Evolutionary conservation across 2,329 filamentous ascomycete species (phyloP).

Genomic region (Allantophomopsis cytisporea): DNA sequence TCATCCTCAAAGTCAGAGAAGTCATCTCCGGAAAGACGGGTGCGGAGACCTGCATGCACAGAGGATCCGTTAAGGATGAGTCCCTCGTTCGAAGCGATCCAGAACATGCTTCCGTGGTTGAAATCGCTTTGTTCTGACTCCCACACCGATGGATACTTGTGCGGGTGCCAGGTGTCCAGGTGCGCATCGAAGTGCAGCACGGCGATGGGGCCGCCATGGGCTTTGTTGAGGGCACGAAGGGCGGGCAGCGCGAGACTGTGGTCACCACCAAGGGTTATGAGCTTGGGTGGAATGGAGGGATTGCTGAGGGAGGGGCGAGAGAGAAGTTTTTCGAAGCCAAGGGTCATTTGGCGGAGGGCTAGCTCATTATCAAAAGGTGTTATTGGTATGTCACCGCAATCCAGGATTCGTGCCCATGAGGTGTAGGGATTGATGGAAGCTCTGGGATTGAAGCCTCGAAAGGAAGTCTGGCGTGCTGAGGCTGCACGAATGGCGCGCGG

Average conservation of each 20-base stretch:
- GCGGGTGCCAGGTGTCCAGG: slow-evolving; percentile 18
- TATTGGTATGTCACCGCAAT: slow-evolving; percentile 85
- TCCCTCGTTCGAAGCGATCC: slow-evolving; percentile 71
- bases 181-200: slow-evolving; percentile 62
- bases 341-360: slow-evolving; percentile 72
- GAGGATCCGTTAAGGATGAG: slow-evolving; percentile 61
- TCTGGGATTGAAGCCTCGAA: slow-evolving; percentile 71
- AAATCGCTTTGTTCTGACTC: slow-evolving; percentile 56
- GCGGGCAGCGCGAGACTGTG: slow-evolving; percentile 60
- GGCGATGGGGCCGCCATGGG: slow-evolving; percentile 47
- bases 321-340: slow-evolving; percentile 51
- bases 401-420: slow-evolving; percentile 65
- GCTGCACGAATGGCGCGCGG: slow-evolving; percentile 79
- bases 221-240: slow-evolving; percentile 47
- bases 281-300: slow-evolving; percentile 9
- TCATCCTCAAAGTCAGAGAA: slow-evolving; percentile 61
- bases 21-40: slow-evolving; percentile 53
- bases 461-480: slow-evolving; percentile 66
- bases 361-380: slow-evolving; percentile 77
- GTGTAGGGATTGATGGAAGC: slow-evolving; percentile 74
- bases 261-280: slow-evolving; percentile 62
- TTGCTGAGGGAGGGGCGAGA: slow-evolving; percentile 13
- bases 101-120: slow-evolving; percentile 87
- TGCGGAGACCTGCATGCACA: slow-evolving; percentile 75
- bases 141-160: slow-evolving; percentile 69